A percentile compares a stretch with the other conserved stretches of the same genome.
phyloP scores from a whole-genome alignment of 2,329 filamentous ascomycete species.

The Fusarium fujikuroi region DNA sequence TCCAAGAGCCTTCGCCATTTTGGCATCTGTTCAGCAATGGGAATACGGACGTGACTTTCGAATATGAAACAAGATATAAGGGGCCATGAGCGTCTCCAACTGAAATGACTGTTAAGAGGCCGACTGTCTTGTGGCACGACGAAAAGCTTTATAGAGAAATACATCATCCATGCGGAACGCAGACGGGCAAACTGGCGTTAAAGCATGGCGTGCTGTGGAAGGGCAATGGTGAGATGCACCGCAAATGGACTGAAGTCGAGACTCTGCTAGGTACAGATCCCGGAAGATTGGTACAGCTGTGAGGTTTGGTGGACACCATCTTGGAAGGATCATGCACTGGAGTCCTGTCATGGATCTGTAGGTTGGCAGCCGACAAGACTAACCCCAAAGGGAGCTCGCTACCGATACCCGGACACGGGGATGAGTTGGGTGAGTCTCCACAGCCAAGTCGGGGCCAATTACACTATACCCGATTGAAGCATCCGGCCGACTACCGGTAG shows the following conservation, averaged over 20 bases:
- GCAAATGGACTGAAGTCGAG: background rate
- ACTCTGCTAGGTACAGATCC: background rate
- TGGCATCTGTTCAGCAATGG: background rate
- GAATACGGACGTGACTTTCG: background rate
- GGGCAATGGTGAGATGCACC: background rate
- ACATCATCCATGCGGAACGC: background rate
- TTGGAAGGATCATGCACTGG: background rate
- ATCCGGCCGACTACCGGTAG: background rate
- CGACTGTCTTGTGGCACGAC: background rate
- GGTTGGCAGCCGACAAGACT: background rate
- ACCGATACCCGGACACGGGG: background rate
- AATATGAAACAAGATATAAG: background rate
- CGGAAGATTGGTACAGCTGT: background rate
- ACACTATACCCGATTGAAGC: background rate
- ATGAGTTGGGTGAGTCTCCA: background rate
- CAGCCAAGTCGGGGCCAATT: background rate
- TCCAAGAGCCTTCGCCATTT: background rate
- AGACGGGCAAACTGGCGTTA: background rate
- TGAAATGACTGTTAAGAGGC: background rate
- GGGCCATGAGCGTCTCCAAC: background rate
- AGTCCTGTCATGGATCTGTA: background rate
- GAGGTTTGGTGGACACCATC: background rate
- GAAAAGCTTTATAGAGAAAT: background rate
- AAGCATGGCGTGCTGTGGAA: background rate
- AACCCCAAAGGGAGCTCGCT: background rate